Conservation (phyloP, 1,139 yeast genomes). For the Yamadazyma sp. region DNA sequence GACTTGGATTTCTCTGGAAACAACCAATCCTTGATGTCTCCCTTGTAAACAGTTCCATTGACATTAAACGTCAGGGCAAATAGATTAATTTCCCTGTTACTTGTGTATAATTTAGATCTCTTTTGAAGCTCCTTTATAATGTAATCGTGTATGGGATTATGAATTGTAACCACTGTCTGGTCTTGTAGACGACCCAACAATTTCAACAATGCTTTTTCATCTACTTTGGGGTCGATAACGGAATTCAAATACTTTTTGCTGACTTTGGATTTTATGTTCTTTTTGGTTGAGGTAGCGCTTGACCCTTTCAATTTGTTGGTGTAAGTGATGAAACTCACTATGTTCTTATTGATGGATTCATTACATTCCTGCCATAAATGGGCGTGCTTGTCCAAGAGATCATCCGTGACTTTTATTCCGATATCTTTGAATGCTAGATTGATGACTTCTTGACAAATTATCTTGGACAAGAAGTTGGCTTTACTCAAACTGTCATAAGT, state of each 20-base stretch:
- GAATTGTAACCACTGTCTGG: constrained; percentile 47
- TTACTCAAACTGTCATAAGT: constrained; percentile 68
- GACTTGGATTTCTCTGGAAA: constrained; percentile 38
- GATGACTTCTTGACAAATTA: constrained; percentile 61
- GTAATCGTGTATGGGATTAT: constrained; percentile 72
- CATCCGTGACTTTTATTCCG: constrained; percentile 36
- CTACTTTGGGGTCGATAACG: constrained; percentile 42
- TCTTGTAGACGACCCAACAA: constrained; percentile 50
- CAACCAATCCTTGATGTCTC: constrained; percentile 57
- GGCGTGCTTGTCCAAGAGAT: constrained; percentile 52
- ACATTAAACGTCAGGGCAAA: constrained; percentile 73
- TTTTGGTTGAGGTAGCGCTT: constrained; percentile 32
- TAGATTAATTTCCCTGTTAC: constrained; percentile 50
- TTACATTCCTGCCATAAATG: constrained; percentile 65
- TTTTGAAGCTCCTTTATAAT: constrained; percentile 56
- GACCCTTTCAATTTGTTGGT: constrained; percentile 33
- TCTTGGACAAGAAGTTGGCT: constrained; percentile 57
- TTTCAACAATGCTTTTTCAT: constrained; percentile 48
- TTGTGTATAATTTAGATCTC: constrained; percentile 49
- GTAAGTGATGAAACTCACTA: constrained; percentile 36
- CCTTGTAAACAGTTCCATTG: constrained; percentile 57
- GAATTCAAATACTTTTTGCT: constrained; percentile 47
- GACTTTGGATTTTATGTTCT: constrained; percentile 44
- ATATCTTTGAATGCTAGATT: constrained; percentile 59
- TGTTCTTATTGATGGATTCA: constrained; percentile 43